Evolutionary conservation across 257 asterid species (phyloP).

Genomic region (Haberlea rhodopensis): DNA sequence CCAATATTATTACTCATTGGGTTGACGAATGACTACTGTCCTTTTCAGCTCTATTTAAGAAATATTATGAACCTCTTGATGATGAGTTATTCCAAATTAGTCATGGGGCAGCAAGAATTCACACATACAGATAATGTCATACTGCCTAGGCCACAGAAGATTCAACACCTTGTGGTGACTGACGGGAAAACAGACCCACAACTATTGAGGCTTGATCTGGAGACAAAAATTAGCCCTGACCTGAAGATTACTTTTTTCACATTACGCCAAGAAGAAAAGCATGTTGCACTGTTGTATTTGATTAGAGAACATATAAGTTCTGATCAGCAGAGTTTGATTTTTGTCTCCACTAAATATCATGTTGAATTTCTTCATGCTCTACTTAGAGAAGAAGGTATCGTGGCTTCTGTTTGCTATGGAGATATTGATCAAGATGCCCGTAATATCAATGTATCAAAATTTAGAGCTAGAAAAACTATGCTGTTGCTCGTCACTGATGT

Average conservation of each 20-base stretch:
- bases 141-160: no score
- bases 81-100: no score
- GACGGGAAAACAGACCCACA: no score
- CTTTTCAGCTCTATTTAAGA: no score
- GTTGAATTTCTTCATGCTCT: slow-evolving; percentile 71
- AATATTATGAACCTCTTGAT: no score
- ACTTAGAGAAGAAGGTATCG: slow-evolving; percentile 77
- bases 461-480: slow-evolving; percentile 90
- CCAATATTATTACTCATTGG: no score
- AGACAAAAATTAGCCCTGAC: slow-evolving; percentile 88
- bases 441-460: slow-evolving; percentile 65
- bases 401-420: slow-evolving; percentile 90
- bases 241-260: slow-evolving; percentile 76
- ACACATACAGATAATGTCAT: no score
- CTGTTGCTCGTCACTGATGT: slow-evolving; percentile 88
- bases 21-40: no score
- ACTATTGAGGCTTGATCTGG: slow-evolving; percentile 90
- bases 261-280: slow-evolving; percentile 81
- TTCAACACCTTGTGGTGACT: no score
- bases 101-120: no score
- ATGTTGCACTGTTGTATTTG: slow-evolving; percentile 74
- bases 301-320: slow-evolving; percentile 70
- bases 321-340: slow-evolving; percentile 73
- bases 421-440: slow-evolving; percentile 99
- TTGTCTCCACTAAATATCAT: slow-evolving; percentile 91